These are phyloP conservation scores for Chlorociboria aeruginascens DNA, from an alignment of 495 filamentous ascomycete genomes.

Conservation along the genomic window DNA sequence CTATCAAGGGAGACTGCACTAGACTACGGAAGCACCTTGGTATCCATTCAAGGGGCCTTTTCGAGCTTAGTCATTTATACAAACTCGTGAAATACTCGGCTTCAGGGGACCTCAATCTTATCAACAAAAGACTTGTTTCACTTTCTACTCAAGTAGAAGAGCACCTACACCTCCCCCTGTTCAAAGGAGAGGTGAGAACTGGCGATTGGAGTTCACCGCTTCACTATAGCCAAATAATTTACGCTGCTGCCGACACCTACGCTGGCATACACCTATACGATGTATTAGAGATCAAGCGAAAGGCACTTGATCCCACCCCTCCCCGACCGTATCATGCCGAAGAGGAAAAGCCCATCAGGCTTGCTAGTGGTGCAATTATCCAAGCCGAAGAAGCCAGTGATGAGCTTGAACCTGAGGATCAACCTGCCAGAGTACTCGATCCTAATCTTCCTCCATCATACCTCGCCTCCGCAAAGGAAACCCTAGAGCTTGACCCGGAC, in stretches of 20 bases:
- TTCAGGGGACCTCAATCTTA: conserved; percentile 31
- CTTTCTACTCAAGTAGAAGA: conserved; percentile 58
- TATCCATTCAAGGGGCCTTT: conserved; percentile 49
- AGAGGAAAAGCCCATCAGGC: conserved; percentile 44
- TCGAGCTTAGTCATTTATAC: conserved; percentile 74
- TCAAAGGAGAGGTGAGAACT: conserved; percentile 58
- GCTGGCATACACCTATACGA: conserved; percentile 64
- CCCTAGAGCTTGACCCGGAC: background rate
- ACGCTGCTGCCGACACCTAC: conserved; percentile 78
- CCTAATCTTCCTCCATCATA: background rate
- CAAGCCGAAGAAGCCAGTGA: conserved; percentile 21
- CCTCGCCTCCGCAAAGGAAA: background rate
- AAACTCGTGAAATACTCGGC: conserved; percentile 55
- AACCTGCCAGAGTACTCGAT: background rate
- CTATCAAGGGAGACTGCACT: conserved; percentile 60
- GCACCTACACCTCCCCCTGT: conserved; percentile 62
- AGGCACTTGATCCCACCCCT: conserved; percentile 51
- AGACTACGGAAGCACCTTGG: conserved; percentile 53
- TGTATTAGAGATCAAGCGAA: conserved; percentile 52
- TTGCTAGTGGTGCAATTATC: conserved; percentile 27
- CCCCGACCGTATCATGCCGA: conserved; percentile 59
- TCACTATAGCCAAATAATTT: conserved; percentile 54
- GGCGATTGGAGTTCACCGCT: conserved; percentile 60
- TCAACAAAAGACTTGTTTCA: conserved; percentile 55
- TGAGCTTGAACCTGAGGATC: conserved; percentile 13